Evolutionary conservation across 176 grass and related monocot genomes (phyloP).

Genomic region (Miscanthus lutarioriparius): DNA sequence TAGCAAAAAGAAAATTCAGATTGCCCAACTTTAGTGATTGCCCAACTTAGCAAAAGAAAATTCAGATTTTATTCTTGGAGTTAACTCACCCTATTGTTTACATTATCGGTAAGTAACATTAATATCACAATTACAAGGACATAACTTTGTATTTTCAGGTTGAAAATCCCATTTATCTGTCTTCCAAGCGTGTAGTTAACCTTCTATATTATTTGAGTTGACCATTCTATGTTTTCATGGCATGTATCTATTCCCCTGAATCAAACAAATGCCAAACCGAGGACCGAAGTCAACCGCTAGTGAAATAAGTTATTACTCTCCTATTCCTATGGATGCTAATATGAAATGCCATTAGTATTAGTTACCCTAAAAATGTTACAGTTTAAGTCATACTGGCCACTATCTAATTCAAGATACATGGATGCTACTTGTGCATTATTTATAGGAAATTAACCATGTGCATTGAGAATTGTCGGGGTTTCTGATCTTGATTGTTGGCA

Average conservation of each 20-base stretch:
- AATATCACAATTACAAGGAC: conserved; percentile 4
- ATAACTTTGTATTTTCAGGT: conserved; percentile 23
- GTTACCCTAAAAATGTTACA: background rate
- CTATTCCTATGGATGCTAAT: background rate
- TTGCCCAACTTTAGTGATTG: no score
- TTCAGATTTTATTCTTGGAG: conserved; percentile 5
- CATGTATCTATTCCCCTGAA: background rate
- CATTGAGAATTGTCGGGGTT: conserved; percentile 2
- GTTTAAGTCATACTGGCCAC: background rate
- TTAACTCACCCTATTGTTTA: conserved; percentile 5
- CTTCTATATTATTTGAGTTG: conserved; percentile 26
- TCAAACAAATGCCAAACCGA: conserved; percentile 5
- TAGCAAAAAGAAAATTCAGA: no score
- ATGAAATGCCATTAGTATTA: background rate
- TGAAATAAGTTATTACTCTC: conserved; percentile 16
- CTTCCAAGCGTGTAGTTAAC: background rate
- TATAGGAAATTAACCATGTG: conserved; percentile 1
- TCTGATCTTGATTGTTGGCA: background rate
- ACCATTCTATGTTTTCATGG: conserved; percentile 11
- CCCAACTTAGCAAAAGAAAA: no score
- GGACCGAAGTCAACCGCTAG: background rate
- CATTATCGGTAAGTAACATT: background rate
- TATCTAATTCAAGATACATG: background rate
- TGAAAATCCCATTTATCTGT: conserved; percentile 3
- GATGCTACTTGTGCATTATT: background rate